These are phyloP conservation scores for Yamadazyma triangularis DNA, from an alignment of 1,139 yeast species.

Conservation along the genomic window DNA sequence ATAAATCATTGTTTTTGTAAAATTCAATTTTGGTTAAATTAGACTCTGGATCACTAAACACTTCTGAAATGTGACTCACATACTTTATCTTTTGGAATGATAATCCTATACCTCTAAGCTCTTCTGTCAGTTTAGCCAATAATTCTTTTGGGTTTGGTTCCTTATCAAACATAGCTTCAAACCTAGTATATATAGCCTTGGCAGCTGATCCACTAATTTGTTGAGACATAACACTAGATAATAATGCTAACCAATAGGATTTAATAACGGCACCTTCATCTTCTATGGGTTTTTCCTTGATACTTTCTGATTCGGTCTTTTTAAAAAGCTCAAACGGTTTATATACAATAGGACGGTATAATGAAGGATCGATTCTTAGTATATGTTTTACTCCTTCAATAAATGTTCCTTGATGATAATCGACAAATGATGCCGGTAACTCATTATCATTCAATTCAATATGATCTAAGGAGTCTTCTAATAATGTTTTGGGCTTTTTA, in stretches of 20 bases:
- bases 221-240: conserved; percentile 60
- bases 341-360: conserved; percentile 30
- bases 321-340: conserved; percentile 28
- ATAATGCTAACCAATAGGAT: conserved; percentile 37
- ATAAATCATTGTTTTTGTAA: conserved; percentile 30
- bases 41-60: conserved; percentile 39
- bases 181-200: conserved; percentile 49
- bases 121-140: conserved; percentile 35
- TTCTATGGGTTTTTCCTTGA: conserved; percentile 6
- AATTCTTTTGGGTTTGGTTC: conserved; percentile 53
- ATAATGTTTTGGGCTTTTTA: background rate
- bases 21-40: conserved; percentile 37
- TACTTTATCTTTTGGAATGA: conserved; percentile 69
- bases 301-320: conserved; percentile 14
- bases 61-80: conserved; percentile 55
- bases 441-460: background rate
- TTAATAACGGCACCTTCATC: conserved; percentile 25
- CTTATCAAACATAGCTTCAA: conserved; percentile 32
- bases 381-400: conserved; percentile 38
- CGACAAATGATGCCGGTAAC: conserved; percentile 34
- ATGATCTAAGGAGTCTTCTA: conserved; percentile 4
- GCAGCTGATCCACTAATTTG: conserved; percentile 90
- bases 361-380: conserved; percentile 38
- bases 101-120: conserved; percentile 60
- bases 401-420: conserved; percentile 41